Conservation (phyloP, 2,329 filamentous ascomycete genomes). For the Phaeosphaeriaceae sp. region DNA sequence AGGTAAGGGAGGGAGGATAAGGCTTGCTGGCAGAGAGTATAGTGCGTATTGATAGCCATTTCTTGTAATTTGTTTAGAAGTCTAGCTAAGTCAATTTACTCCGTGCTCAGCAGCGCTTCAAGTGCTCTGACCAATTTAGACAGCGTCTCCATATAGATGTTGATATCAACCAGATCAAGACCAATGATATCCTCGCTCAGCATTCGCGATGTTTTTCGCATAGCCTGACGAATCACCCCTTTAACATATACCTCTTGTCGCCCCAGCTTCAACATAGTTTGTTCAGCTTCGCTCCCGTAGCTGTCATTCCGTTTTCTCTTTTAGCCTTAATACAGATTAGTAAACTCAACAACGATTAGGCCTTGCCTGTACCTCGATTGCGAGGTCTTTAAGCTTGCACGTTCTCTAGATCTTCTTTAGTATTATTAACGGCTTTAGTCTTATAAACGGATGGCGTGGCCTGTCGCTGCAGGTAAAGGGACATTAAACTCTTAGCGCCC, state of each 20-base stretch:
- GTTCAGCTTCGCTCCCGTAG: constrained; percentile 5
- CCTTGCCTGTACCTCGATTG: no score
- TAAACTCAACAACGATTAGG: not conserved
- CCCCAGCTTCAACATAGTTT: not conserved
- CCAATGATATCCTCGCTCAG: no score
- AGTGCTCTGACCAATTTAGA: no score
- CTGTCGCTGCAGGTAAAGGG: constrained; percentile 14
- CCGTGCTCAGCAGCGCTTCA: no score
- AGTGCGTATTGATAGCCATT: no score
- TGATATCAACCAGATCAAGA: no score
- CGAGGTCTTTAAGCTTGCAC: constrained; percentile 1
- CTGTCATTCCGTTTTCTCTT: constrained; percentile 13
- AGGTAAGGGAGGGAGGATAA: not conserved
- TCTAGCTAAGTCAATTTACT: no score
- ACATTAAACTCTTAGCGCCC: constrained; percentile 20
- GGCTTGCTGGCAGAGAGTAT: not conserved
- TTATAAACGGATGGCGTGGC: constrained; percentile 7
- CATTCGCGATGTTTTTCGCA: no score
- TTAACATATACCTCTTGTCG: no score
- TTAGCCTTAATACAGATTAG: constrained; percentile 12
- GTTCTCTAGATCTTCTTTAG: constrained; percentile 21
- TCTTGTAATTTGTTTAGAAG: not conserved
- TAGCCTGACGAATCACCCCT: no score
- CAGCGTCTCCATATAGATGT: no score
- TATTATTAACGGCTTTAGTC: constrained; percentile 18